Base-by-base conservation (phyloP, 805 yeast species). In the Metschnikowia gruessii region DNA sequence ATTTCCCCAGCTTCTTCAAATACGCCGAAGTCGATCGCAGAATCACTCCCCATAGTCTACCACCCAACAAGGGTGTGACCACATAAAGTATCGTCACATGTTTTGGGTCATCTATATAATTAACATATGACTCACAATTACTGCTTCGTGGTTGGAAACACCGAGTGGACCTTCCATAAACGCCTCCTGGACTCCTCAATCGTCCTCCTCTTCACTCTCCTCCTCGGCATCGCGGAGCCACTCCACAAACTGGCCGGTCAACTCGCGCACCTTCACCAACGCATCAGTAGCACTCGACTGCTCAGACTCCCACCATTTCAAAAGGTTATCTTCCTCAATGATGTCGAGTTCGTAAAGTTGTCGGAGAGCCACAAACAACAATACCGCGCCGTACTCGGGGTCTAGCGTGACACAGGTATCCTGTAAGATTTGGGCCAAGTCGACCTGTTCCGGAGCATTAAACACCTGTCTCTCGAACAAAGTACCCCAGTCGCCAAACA, bases 181-280 rank as follows among this genome's bases (percentile, higher is more conserved):
- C n/a, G n/a, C n/a, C n/a, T n/a, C n/a, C n/a, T n/a, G 33, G 12
- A 13, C 7, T 4, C 33, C 17, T n/a, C 13, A 33, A n/a, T 17
- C n/a, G 8, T 37, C 31, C 42, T 72, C 77, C 4, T 65, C 70
- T 12, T 72, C 76, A 33, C 62, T 58, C 56, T 82, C 89, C 51
- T 80, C 85, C 37, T 75, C 83, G 1, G 97, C 97, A 39, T 82
- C 87, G 57, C 78, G 77, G 49, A 92, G 75, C 97, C 97, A 91
- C 16, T 83, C 87, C 17, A 92, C 76, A 83, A 92, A 92, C 63
- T 82, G 84, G 8, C 69, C 78, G 2, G 88, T 82, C 53, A 80
- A 72, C 24, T 61, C 70, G 48, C 85, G 77, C 16, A 83, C 82
- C 22, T 68, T 70, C 13, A 61, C 58, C 35, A 79, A 69, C 19